Conservation (phyloP, 306 rosid species). For the Mimosa bimucronata region DNA sequence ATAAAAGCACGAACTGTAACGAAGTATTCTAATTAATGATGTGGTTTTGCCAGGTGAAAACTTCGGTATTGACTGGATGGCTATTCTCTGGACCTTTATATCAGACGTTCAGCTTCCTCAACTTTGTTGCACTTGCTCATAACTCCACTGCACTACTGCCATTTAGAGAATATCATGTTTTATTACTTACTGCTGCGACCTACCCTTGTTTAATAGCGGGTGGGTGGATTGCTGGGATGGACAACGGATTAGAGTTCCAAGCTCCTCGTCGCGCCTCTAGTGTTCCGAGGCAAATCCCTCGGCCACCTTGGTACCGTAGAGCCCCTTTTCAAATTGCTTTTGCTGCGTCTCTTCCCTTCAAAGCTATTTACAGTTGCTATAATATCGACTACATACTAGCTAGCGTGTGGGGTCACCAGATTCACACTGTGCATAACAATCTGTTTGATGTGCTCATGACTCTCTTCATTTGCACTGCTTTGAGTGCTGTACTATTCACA, state of each 20-base stretch:
- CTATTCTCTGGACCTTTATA: conserved; percentile 57
- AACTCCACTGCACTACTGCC: conserved; percentile 57
- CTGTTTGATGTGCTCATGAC: conserved; percentile 55
- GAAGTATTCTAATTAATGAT: conserved; percentile 25
- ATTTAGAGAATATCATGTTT: no score
- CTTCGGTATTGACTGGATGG: conserved; percentile 54
- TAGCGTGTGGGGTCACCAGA: conserved; percentile 58
- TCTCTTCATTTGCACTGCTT: conserved; percentile 59
- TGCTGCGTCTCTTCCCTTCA: conserved; percentile 58
- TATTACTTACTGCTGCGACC: no score
- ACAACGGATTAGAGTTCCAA: conserved; percentile 48
- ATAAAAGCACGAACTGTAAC: conserved; percentile 19
- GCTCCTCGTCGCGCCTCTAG: no score
- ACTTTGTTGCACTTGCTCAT: no score
- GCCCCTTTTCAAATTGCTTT: conserved; percentile 55
- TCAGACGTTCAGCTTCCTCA: no score
- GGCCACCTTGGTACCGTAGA: conserved; percentile 51
- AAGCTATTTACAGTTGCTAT: conserved; percentile 44
- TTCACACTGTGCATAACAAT: no score
- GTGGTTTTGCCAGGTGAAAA: conserved; percentile 47
- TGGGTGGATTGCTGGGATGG: conserved; percentile 59
- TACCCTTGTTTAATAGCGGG: no score
- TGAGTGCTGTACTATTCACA: conserved; percentile 56
- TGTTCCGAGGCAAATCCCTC: conserved; percentile 62
- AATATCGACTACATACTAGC: conserved; percentile 57